Evolutionary conservation across 2,329 filamentous ascomycete genomes (phyloP), one percentile per base, ranked within the genome.

Genomic region (Pleurostoma richardsiae): DNA sequence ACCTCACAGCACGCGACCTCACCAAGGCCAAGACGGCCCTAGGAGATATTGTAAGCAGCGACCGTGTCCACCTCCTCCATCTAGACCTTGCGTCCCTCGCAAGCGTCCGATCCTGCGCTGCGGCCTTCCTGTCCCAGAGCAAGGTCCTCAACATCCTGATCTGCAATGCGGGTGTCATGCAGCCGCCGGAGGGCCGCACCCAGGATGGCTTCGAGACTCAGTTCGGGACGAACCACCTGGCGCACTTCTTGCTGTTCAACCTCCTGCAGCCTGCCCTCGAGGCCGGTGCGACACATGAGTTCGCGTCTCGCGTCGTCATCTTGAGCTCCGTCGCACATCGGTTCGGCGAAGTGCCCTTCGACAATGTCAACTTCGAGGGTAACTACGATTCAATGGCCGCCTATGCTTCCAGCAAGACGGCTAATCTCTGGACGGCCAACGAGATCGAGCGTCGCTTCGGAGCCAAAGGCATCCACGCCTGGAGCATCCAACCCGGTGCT

Each of bases 221-320:
- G 50, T 71, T 79, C 51, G 76, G 66, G n/a, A 73, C 68, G 2
- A 79, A 79, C 54, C 70, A 81, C 54, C 61, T 82, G 1, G 66
- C 61, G 4, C 76, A 80, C 56, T 80, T 80, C 61, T 64, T 80
- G 0, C 65, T 80, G 10, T 73, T 77, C 56, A 64, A 77, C 39
- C 65, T 79, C 2, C 61, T 80, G 39, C 70, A 70, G 47, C 59
- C 67, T 3, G 53, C 67, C 0, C 57, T 79, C 6, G 63, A 78
- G 3, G 56, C 64, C 3, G 65, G 64, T n/a, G 54, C 66, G 4
- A 71, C 66, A 1, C 59, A 68, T 0, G 53, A 57, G 0, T 73
- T 71, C 48, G 51, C 63, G n/a, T 73, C 68, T 4, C 66, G 76
- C 3, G 69, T 79, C 6, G 64, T 80, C 31, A 59, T 59, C 4